Percentiles rank a stretch among this genome's conserved stretches.
Evolutionary conservation across 140 eudicot genomes (phyloP).

Genomic region (Ambrosia hybrid): DNA sequence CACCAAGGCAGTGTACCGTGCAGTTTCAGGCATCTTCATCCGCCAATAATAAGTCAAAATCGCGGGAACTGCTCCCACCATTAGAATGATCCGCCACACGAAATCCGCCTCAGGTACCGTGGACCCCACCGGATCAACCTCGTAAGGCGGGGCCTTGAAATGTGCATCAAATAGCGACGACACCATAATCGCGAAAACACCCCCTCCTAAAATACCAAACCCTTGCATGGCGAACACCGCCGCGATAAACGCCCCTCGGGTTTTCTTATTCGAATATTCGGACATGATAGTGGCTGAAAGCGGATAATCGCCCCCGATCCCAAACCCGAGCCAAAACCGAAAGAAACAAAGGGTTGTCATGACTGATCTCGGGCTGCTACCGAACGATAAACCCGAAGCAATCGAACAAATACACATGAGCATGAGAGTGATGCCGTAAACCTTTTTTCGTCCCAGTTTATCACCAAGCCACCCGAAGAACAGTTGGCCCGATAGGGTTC

Average conservation of each 20-base stretch:
- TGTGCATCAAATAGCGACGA: constrained; percentile 8
- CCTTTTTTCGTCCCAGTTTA: constrained; percentile 42
- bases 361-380: constrained; percentile 22
- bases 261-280: constrained; percentile 40
- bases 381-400: constrained; percentile 43
- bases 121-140: constrained; percentile 23
- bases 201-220: constrained; percentile 35
- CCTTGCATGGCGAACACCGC: constrained; percentile 49
- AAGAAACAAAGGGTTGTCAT: constrained; percentile 44
- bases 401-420: constrained; percentile 38
- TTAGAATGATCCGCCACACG: constrained; percentile 40
- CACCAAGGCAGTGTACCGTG: constrained; percentile 42
- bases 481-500: constrained; percentile 42
- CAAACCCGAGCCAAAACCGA: constrained; percentile 47
- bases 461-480: constrained; percentile 52
- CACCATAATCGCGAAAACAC: constrained; percentile 13
- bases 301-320: constrained; percentile 43
- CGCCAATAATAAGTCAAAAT: constrained; percentile 35
- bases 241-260: constrained; percentile 34
- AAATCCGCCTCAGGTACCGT: constrained; percentile 38
- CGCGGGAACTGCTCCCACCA: constrained; percentile 39
- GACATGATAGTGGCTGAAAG: constrained; percentile 46
- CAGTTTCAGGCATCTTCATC: constrained; percentile 48
- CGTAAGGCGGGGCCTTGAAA: constrained; percentile 12
- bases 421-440: constrained; percentile 43